Percentiles rank a stretch among this genome's conserved stretches.
Evolutionary conservation across 2,329 filamentous ascomycete species (phyloP).

Genomic region (Aspergillus melleus): DNA sequence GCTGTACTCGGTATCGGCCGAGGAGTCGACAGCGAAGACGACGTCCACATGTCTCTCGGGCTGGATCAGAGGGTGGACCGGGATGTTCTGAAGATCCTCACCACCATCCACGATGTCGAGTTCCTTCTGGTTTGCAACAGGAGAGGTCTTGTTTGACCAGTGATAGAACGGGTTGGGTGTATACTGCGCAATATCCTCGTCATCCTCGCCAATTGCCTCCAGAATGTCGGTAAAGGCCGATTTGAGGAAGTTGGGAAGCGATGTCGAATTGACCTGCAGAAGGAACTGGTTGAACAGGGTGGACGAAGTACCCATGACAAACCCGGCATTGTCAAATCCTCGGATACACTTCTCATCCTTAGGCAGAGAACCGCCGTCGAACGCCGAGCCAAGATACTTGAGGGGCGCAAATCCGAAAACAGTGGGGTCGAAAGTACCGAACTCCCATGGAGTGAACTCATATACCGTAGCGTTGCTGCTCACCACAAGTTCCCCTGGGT

Average conservation of each 20-base stretch:
- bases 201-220: conserved; percentile 52
- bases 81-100: conserved; percentile 73
- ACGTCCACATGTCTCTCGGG: conserved; percentile 69
- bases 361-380: conserved; percentile 61
- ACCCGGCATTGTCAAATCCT: conserved; percentile 80
- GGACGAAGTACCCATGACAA: conserved; percentile 79
- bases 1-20: conserved; percentile 63
- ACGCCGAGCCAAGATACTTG: conserved; percentile 70
- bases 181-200: conserved; percentile 73
- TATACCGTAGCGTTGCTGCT: conserved; percentile 70
- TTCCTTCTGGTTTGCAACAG: conserved; percentile 50
- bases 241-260: conserved; percentile 52
- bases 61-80: conserved; percentile 72
- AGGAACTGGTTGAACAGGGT: conserved; percentile 79
- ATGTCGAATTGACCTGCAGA: conserved; percentile 59
- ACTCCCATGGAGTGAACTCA: conserved; percentile 75
- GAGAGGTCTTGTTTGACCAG: conserved; percentile 62
- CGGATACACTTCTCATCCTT: conserved; percentile 63
- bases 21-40: conserved; percentile 74
- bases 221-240: conserved; percentile 56
- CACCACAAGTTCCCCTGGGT: conserved; percentile 60
- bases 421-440: conserved; percentile 72
- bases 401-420: conserved; percentile 69
- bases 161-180: conserved; percentile 71
- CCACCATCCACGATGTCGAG: conserved; percentile 75